Base-by-base conservation (phyloP, 495 filamentous ascomycete genomes). In the Staphylotrichum longicolle region DNA sequence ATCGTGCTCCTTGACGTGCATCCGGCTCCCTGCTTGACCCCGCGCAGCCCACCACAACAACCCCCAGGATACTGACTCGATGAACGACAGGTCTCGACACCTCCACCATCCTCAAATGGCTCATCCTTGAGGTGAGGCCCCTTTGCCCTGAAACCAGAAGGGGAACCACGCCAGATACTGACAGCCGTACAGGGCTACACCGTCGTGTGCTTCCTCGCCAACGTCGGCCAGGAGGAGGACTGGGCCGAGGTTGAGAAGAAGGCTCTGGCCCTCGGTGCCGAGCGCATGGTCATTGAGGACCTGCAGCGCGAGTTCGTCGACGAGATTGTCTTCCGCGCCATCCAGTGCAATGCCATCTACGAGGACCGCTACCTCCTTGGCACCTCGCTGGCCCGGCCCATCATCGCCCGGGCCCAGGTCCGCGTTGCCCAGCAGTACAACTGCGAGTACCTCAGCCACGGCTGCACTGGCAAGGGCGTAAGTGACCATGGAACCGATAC, bases 281-380 rank as follows among this genome's bases (percentile, higher is more conserved):
- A 78, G 67, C 78, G 80, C 63, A 82, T 86, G 74, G 74, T 86
- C 70, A 79, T 90, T 66, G 75, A 80, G 66, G 84, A 91, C 72
- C 80, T 96, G 61, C 83, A 86, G 68, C 77, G 76, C 64, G 87
- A 93, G 73, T 93, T 96, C 66, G 84, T 95, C 66, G 88, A 93
- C 67, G 82, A 96, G 78, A 81, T 96, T 12, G 91, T 91, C 78
- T 93, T 88, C 84, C 88, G 84, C 54, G 93, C 93, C 58, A 85
- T 96, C 66, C 88, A 88, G 71, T 92, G 88, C 83, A 93, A 94
- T 68, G 91, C 90, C 67, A 85, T 90, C 72, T 94, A 91, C 76
- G 90, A 96, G 79, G 86, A 88, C 68, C 80, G 86, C 58, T 92
- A 91, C 78, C 85, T 92, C 50, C 80, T 91, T 35, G 90, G 84